Evolutionary conservation across 2,329 filamentous ascomycete genomes (phyloP), one percentile per base, ranked within the genome.

Genomic region (Dactylellina cionopaga): DNA sequence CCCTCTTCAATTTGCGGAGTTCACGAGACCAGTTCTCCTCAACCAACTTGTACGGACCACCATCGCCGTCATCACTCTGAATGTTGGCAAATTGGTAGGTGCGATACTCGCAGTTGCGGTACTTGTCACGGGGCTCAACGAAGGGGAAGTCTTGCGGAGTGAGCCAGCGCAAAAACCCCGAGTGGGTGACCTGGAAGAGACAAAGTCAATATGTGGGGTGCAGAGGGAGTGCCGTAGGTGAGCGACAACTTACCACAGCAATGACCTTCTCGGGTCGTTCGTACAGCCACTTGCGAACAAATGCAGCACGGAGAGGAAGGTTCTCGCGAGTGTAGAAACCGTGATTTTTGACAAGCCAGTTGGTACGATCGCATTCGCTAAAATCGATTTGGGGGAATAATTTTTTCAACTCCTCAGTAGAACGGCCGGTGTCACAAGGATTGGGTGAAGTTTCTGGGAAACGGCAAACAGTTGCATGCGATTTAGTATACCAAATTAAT

Each of bases 281-380:
- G 35, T 59, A 72, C 6, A 72, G 35, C 52, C 59, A 72, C 27
- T 72, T 72, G 24, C 68, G 68, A 31, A 52, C 68, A 33, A 51
- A 65, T 17, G 46, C 46, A 9, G 68, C 68, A 31, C 68, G 68
- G 19, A 60, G 11, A 2, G 33, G 39, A 31, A 72, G 68, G 27
- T 72, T 65, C 6, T 54, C 49, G 41, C 68, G 68, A 33, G 68
- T 65, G 39, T 72, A 72, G 22, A 72, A 72, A 2, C 68, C 68
- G 25, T 72, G 68, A 22, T 43, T 54, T 19, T 72, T 72, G 17
- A 41, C 33, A 9, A 72, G 11, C 68, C 68, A 72, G 31, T 72
- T 64, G 10, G 60, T 63, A 5, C 59, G 59, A 11, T 65, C 68
- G 13, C 68, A 72, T 17, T 72, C 39, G 15, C 46, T 49, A 22